Percentiles rank a stretch among this genome's conserved stretches.
phyloP scores from a whole-genome alignment of 2,329 filamentous ascomycete species.

The Aureobasidium sp. region DNA sequence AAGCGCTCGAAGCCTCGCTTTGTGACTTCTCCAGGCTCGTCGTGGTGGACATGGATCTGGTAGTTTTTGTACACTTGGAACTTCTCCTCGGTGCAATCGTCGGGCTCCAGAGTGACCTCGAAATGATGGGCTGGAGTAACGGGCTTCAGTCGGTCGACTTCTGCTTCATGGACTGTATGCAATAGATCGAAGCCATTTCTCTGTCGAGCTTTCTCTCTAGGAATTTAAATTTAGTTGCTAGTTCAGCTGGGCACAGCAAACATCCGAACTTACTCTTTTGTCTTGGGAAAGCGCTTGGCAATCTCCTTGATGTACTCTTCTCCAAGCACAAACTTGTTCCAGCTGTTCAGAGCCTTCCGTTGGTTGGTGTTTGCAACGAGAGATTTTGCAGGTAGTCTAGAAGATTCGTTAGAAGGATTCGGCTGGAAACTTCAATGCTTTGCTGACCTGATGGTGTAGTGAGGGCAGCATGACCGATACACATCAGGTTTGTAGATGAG shows the following conservation, averaged over 20 bases:
- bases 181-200: conserved; percentile 60
- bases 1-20: conserved; percentile 59
- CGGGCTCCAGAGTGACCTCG: conserved; percentile 59
- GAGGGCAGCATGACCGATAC: conserved; percentile 76
- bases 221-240: not conserved
- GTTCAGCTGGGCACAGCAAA: too few species aligned
- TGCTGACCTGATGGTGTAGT: conserved; percentile 63
- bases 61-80: conserved; percentile 65
- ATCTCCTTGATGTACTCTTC: conserved; percentile 57
- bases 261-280: conserved; percentile 47
- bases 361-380: conserved; percentile 65
- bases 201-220: conserved; percentile 49
- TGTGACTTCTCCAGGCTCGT: conserved; percentile 51
- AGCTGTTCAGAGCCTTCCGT: conserved; percentile 65
- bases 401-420: conserved; percentile 2
- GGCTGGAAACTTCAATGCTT: not conserved
- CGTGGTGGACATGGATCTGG: conserved; percentile 63
- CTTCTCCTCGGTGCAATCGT: conserved; percentile 68
- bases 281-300: conserved; percentile 55
- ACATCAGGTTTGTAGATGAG: conserved; percentile 74
- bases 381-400: conserved; percentile 52
- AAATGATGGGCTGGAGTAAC: conserved; percentile 55
- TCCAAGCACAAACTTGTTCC: conserved; percentile 63
- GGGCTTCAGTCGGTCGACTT: conserved; percentile 44
- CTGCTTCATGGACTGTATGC: conserved; percentile 61